A percentile compares a stretch with the other conserved stretches of the same genome.
These are phyloP conservation scores for Coniochaeta ligniaria DNA, from an alignment of 2,329 filamentous ascomycete genomes.

Conservation along the genomic window DNA sequence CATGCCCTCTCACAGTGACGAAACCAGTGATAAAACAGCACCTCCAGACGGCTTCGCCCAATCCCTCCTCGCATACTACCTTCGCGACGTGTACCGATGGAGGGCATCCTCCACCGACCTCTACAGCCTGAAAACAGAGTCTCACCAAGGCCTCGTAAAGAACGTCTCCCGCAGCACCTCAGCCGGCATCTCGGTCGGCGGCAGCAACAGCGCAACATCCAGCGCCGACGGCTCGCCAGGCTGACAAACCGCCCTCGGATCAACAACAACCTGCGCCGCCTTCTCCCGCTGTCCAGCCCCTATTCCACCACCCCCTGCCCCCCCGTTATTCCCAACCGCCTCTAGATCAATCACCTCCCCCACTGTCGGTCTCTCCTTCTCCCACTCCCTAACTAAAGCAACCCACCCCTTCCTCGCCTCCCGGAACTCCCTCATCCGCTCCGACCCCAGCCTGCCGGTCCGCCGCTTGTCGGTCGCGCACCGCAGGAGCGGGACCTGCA, in stretches of 20 bases:
- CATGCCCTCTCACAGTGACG: neutral
- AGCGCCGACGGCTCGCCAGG: neutral
- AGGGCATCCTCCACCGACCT: neutral
- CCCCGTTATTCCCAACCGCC: neutral
- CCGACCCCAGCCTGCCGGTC: conserved; percentile 3
- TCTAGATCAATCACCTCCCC: neutral
- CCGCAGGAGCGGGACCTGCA: conserved; percentile 39
- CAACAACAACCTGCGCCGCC: neutral
- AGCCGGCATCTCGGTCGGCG: neutral
- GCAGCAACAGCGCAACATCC: neutral
- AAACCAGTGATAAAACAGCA: neutral
- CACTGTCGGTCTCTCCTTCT: neutral
- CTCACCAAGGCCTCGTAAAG: neutral
- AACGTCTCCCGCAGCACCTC: neutral
- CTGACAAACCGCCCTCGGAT: neutral
- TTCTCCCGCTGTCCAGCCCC: too few species aligned
- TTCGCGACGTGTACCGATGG: neutral
- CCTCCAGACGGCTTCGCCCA: neutral
- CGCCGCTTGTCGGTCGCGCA: conserved; percentile 35
- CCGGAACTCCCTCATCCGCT: neutral
- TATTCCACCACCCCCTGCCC: neutral
- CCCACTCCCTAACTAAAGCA: neutral
- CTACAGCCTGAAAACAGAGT: neutral
- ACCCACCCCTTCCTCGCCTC: neutral
- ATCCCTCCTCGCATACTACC: neutral